These are phyloP conservation scores for Lactuca saligna DNA, from an alignment of 129 eudicot species.

Conservation along the genomic window DNA sequence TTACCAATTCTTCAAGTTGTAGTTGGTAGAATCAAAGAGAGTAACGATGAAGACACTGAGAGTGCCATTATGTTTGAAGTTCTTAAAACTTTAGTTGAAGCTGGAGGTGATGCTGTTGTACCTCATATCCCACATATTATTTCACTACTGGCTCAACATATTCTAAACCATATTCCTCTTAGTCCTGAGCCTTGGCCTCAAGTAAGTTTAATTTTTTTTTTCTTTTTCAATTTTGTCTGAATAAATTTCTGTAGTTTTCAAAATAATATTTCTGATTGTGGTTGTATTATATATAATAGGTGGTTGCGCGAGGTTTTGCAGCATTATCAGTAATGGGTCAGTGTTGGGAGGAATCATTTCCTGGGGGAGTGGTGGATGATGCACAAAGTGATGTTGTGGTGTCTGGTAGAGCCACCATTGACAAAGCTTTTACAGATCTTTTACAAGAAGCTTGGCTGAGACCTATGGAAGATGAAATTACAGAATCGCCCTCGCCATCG, in stretches of 20 bases:
- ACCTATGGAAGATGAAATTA: conserved; percentile 41
- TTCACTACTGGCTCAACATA: conserved; percentile 45
- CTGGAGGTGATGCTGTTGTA: conserved; percentile 60
- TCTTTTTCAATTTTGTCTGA: neutral
- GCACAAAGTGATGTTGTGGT: conserved; percentile 31
- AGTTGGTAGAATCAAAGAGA: conserved; percentile 47
- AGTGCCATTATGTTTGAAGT: conserved; percentile 58
- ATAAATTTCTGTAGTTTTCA: too few relatives aligned
- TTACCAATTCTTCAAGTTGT: conserved; percentile 67
- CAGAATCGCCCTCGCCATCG: conserved; percentile 32
- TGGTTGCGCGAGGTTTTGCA: conserved; percentile 66
- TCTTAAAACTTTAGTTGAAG: conserved; percentile 66
- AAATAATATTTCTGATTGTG: conserved; percentile 18
- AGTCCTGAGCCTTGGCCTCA: conserved; percentile 66
- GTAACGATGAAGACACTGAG: conserved; percentile 50
- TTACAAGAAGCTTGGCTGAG: conserved; percentile 66
- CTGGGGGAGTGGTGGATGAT: conserved; percentile 40
- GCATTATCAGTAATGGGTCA: conserved; percentile 62
- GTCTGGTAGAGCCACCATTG: conserved; percentile 53
- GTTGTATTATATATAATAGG: conserved; percentile 33
- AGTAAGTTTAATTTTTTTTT: conserved; percentile 30
- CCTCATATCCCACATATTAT: conserved; percentile 59
- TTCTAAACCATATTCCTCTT: conserved; percentile 49
- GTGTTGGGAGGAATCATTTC: conserved; percentile 62
- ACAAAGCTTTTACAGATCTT: conserved; percentile 52